Conservation (phyloP, 805 yeast species). For the Nakazawaea laoshanensis region DNA sequence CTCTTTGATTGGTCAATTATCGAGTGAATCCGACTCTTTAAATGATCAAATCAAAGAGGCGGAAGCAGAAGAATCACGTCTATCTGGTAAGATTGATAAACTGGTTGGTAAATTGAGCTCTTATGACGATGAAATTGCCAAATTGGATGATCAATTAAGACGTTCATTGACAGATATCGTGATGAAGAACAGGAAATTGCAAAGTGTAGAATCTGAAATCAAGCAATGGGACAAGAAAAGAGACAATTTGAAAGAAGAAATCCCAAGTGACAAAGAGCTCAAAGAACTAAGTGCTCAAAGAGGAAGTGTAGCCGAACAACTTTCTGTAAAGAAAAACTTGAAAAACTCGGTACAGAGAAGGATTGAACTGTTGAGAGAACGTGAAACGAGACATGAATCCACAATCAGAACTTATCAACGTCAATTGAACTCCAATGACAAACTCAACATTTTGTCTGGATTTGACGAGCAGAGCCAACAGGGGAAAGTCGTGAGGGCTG, state of each 20-base stretch:
- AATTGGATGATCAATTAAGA: conserved; percentile 25
- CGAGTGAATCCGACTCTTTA: not conserved
- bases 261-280: not conserved
- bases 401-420: not conserved
- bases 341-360: not conserved
- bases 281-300: not conserved
- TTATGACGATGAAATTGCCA: conserved; percentile 18
- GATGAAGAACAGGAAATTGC: conserved; percentile 16
- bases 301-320: not conserved
- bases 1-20: conserved; percentile 1
- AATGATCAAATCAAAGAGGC: conserved; percentile 13
- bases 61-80: conserved; percentile 11
- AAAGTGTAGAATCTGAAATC: conserved; percentile 14
- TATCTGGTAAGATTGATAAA: conserved; percentile 8
- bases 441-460: conserved; percentile 35
- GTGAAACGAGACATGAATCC: conserved; percentile 1
- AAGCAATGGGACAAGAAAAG: conserved; percentile 18
- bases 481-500: conserved; percentile 29
- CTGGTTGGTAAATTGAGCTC: conserved; percentile 11
- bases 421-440: conserved; percentile 37
- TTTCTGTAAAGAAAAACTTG: not conserved
- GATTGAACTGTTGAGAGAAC: conserved; percentile 2
- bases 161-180: conserved; percentile 25
- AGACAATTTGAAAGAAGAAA: conserved; percentile 11
- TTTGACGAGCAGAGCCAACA: conserved; percentile 18